phyloP scores from a whole-genome alignment of 225 moss, liverwort and hornwort genomes.

The Ulota crispa region DNA sequence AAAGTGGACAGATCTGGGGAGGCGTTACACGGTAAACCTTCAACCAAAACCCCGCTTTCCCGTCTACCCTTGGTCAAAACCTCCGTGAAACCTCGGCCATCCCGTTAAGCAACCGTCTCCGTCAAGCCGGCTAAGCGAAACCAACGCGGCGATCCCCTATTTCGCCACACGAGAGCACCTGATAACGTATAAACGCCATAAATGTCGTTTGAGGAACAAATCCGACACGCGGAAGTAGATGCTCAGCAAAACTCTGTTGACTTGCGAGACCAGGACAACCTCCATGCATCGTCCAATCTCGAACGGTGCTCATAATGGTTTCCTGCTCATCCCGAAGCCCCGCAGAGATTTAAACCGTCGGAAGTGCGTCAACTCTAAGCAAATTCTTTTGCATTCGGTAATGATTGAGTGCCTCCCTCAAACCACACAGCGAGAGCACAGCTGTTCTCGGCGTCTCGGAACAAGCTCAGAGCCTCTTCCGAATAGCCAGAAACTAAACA shows the following conservation, averaged over 20 bases:
- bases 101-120: conserved; percentile 32
- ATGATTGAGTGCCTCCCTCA: neutral
- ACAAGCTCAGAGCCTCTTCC: neutral
- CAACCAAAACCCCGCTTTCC: conserved; percentile 32
- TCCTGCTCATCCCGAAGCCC: neutral
- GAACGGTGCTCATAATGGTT: neutral
- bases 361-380: neutral
- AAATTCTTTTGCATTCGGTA: conserved; percentile 15
- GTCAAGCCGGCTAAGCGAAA: neutral
- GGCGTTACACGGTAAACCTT: conserved; percentile 29
- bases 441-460: neutral
- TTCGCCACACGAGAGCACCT: neutral
- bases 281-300: neutral
- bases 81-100: conserved; percentile 29
- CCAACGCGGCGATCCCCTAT: conserved; percentile 7
- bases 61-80: conserved; percentile 38
- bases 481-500: neutral
- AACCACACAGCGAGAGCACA: neutral
- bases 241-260: neutral
- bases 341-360: conserved; percentile 25
- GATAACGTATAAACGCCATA: neutral
- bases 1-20: conserved; percentile 27
- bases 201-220: neutral
- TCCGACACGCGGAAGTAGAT: neutral
- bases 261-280: neutral